Evolutionary conservation across 2,329 filamentous ascomycete genomes (phyloP), one percentile per base, ranked within the genome.

Genomic region (Thielaviopsis musarum): DNA sequence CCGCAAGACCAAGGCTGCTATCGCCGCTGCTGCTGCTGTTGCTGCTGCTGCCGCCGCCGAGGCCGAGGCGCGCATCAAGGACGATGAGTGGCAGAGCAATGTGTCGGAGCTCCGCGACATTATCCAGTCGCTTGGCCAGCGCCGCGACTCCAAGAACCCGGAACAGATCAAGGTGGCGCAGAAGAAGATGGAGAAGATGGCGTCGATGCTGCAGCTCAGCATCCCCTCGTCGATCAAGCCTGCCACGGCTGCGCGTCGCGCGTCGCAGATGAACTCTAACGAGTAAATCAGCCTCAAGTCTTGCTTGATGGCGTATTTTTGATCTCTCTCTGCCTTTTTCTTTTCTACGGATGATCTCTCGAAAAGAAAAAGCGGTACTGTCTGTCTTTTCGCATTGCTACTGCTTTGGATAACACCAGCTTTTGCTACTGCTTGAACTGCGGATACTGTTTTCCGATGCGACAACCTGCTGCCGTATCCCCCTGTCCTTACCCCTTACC

Each of bases 91-190:
- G 79, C 71, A 79, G 66, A 78, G 83, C 64, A 81, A 84, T 70
- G 83, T 80, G 70, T 78, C 77, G 66, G 77, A 76, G 45, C 77
- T 88, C 56, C 78, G 85, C 65, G 75, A 75, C 62, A 78, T 86
- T 49, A 73, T 84, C 52, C 71, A 73, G 57, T 71, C 70, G 54
- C 74, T 78, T 62, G 68, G 66, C 64, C 74, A 75, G 66, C 77
- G 78, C 17, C 74, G 76, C 63, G 77, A 79, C 62, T 69, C 73
- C 57, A 73, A 78, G 62, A 78, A 77, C 63, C 69, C 81, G 62
- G 73, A 79, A 62, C 75, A 78, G 59, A 74, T 84, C 65, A 70
- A 69, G 62, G 73, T 75, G 60, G 74, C 78, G 56, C 75, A 78
- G 69, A 72, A 71, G 54, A 76, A 74, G 62, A 70, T 82, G 51